Evolutionary conservation across 2,329 filamentous ascomycete genomes (phyloP), one percentile per base, ranked within the genome.

Genomic region (Arthrobotrys sinensis): DNA sequence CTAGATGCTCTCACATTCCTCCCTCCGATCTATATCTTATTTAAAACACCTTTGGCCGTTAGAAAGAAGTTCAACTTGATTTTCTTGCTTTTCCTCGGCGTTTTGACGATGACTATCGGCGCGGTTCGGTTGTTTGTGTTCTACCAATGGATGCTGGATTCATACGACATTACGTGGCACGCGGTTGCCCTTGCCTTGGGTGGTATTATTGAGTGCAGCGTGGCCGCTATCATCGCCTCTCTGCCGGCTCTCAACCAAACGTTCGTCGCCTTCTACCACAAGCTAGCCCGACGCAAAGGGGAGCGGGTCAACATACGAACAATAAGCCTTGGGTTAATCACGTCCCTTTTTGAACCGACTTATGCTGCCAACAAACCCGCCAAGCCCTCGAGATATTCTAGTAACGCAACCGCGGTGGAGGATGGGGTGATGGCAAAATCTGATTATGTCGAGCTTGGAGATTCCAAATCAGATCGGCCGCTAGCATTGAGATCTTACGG

Each of bases 81-180:
- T 52, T 64, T 76, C 38, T 36, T 76, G 7, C 50, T 75, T 4
- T 57, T 66, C 11, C 72, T 76, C 7, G 64, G 65, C n/a, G 34
- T 68, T 28, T 19, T 70, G 14, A 76, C 64, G 0, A 70, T 70
- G 64, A 19, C 21, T 3, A 52, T 62, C 43, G 57, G 69, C 5
- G 63, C 60, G 2, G 48, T 69, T 21, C 53, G 72, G 11, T 19
- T 64, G 34, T 69, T 76, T 19, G 53, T 76, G 11, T 76, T 64
- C 16, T 76, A 69, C 34, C 45, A 64, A 40, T 55, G 53, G 38
- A 68, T 76, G 64, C n/a, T 76, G 34, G 46, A 76, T 43, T 57
- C 45, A n/a, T 76, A 67, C 55, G 72, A 76, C 24, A 53, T 76
- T 5, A 69, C 64, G 2, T 65, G 72, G 72, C 67, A 76, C 46